Percentiles rank a stretch among this genome's conserved stretches.
Conservation (phyloP, 257 asterid genomes). For the Nicotiana sylvestris region DNA sequence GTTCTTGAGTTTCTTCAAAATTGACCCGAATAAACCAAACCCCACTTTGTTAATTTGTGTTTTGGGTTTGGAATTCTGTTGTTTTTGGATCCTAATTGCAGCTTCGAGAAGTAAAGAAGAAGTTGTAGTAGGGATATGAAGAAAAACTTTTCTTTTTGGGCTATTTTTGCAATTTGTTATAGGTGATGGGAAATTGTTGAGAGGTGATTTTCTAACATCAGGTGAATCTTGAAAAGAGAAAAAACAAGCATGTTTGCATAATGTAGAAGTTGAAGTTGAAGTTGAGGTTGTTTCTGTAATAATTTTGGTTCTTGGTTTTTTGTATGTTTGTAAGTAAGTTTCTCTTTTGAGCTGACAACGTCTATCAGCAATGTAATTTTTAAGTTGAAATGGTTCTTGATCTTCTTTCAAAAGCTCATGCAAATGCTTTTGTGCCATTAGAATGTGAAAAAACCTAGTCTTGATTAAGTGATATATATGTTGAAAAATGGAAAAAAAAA, state of each 20-base stretch:
- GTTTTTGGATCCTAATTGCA: conserved; percentile 75
- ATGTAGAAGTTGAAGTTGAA: conserved; percentile 18
- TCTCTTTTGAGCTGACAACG: conserved; percentile 34
- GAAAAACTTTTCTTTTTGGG: conserved; percentile 8
- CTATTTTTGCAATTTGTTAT: not conserved
- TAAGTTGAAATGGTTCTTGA: conserved; percentile 78
- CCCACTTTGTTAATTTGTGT: conserved; percentile 33
- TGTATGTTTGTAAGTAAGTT: conserved; percentile 20
- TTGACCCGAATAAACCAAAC: conserved; percentile 55
- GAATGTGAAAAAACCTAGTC: not conserved
- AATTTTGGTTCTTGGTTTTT: conserved; percentile 26
- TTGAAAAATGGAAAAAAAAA: too few species aligned
- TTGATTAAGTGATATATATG: not conserved
- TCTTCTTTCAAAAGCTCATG: conserved; percentile 70
- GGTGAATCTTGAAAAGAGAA: conserved; percentile 51
- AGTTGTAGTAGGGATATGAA: conserved; percentile 61
- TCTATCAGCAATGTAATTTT: conserved; percentile 47
- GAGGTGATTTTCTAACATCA: conserved; percentile 51
- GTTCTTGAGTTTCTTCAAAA: conserved; percentile 50
- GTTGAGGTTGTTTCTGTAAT: conserved; percentile 16
- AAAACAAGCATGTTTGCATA: conserved; percentile 52
- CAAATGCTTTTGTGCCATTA: conserved; percentile 37
- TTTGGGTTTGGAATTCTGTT: conserved; percentile 31
- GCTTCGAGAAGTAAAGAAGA: conserved; percentile 72
- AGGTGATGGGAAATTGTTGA: conserved; percentile 17